These are phyloP conservation scores for Sutorius australiensis DNA, from an alignment of 768 basidiomycete species.

Conservation along the genomic window DNA sequence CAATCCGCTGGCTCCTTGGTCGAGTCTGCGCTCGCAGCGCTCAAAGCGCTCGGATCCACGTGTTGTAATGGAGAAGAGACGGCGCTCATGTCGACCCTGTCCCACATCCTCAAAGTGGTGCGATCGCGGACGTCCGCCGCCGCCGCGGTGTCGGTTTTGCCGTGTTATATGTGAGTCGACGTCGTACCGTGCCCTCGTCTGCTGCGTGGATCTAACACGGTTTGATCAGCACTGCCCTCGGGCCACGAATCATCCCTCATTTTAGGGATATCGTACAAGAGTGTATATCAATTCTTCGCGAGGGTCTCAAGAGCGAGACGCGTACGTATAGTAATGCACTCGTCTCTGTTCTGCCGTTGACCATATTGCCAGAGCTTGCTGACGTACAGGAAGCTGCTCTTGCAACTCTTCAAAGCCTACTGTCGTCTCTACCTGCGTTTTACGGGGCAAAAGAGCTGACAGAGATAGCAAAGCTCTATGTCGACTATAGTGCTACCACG, in stretches of 20 bases:
- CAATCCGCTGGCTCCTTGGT: slow-evolving; percentile 40
- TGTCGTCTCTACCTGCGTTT: slow-evolving; percentile 78
- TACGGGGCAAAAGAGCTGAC: slow-evolving; percentile 62
- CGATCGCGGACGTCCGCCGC: slow-evolving; percentile 36
- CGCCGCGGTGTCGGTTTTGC: slow-evolving; percentile 51
- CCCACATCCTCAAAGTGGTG: slow-evolving; percentile 50
- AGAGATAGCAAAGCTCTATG: slow-evolving; percentile 52
- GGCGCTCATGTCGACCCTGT: slow-evolving; percentile 54
- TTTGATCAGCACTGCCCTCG: slow-evolving; percentile 59
- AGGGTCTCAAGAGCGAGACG: slow-evolving; percentile 30
- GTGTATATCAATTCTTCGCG: slow-evolving; percentile 47
- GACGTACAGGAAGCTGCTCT: slow-evolving; percentile 34
- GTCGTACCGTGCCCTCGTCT: neutral
- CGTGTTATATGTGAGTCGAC: slow-evolving; percentile 61
- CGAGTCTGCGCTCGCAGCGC: slow-evolving; percentile 51
- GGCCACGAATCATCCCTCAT: slow-evolving; percentile 84
- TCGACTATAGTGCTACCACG: slow-evolving; percentile 36
- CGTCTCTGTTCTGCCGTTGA: neutral
- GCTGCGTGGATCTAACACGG: slow-evolving; percentile 3
- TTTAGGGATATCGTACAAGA: slow-evolving; percentile 68
- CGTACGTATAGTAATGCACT: slow-evolving; percentile 28
- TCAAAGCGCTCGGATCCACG: slow-evolving; percentile 57
- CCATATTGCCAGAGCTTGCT: slow-evolving; percentile 26
- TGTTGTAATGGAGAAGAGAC: slow-evolving; percentile 64
- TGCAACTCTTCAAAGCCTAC: slow-evolving; percentile 59